phyloP scores from a whole-genome alignment of 305 asterid species.

The Fraxinus floribunda region DNA sequence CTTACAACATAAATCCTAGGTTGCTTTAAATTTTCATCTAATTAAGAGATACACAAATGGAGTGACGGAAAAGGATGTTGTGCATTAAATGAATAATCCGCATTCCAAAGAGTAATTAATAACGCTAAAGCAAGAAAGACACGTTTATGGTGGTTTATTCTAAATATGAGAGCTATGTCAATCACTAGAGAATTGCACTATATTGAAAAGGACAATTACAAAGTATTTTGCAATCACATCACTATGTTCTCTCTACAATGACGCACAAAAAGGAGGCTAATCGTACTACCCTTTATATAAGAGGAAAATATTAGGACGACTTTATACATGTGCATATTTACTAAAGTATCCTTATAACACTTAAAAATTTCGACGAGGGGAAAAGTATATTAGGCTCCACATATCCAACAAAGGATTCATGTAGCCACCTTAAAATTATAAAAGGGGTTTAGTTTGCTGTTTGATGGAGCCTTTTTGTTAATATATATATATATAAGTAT shows the following conservation, averaged over 20 bases:
- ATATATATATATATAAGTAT: neutral
- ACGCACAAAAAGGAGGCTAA: neutral
- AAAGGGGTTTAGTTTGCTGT: neutral
- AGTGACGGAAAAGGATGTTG: neutral
- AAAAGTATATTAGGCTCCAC: neutral
- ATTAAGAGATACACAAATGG: neutral
- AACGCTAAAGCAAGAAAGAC: neutral
- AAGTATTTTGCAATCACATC: neutral
- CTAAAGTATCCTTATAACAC: neutral
- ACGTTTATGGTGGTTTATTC: neutral
- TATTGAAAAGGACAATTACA: neutral
- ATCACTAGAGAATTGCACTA: neutral
- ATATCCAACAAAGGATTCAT: neutral
- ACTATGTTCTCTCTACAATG: neutral
- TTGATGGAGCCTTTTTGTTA: slow-evolving; percentile 14
- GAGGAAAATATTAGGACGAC: neutral
- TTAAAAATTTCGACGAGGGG: neutral
- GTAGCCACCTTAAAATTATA: neutral
- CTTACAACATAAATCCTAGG: neutral
- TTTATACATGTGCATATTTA: neutral
- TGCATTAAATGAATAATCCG: neutral
- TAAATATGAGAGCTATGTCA: neutral
- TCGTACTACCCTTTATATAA: neutral
- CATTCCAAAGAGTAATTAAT: neutral
- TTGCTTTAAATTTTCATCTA: neutral